phyloP scores from a whole-genome alignment of 805 yeast genomes.

The Lachancea cidri region DNA sequence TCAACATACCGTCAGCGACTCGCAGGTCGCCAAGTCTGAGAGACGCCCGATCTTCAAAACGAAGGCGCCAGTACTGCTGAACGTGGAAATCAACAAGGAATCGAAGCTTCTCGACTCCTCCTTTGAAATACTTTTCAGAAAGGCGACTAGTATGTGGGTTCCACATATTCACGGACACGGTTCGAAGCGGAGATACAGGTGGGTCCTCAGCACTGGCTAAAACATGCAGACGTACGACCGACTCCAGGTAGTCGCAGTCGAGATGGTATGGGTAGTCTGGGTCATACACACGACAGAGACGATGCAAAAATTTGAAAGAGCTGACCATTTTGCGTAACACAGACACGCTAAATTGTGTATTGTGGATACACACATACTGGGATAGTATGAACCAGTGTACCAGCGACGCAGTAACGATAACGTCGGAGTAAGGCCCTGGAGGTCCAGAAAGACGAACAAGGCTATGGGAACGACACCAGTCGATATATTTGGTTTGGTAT shows the following conservation, averaged over 20 bases:
- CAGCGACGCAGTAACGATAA: slow-evolving; percentile 22
- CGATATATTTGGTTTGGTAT: slow-evolving; percentile 23
- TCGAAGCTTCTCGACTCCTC: slow-evolving; percentile 24
- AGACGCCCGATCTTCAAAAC: slow-evolving; percentile 22
- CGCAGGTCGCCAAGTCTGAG: slow-evolving; percentile 20
- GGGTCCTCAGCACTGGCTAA: slow-evolving; percentile 5
- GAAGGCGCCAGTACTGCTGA: slow-evolving; percentile 20
- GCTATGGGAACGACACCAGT: slow-evolving; percentile 22
- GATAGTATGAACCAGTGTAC: slow-evolving; percentile 23
- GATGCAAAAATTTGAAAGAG: slow-evolving; percentile 21
- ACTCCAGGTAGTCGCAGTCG: slow-evolving; percentile 22
- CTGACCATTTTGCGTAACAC: slow-evolving; percentile 21
- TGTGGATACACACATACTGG: slow-evolving; percentile 3
- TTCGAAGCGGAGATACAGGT: slow-evolving; percentile 11
- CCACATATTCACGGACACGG: slow-evolving; percentile 30
- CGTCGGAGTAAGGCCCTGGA: slow-evolving; percentile 12
- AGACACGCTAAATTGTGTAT: slow-evolving; percentile 12
- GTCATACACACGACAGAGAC: slow-evolving; percentile 20
- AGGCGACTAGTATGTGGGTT: slow-evolving; percentile 22
- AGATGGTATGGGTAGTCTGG: slow-evolving; percentile 8
- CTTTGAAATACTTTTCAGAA: slow-evolving; percentile 24
- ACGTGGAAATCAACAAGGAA: slow-evolving; percentile 31
- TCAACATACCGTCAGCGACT: slow-evolving; percentile 1
- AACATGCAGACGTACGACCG: slow-evolving; percentile 16
- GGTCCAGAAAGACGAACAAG: slow-evolving; percentile 7